Base-by-base conservation (phyloP, 2,329 filamentous ascomycete genomes). In the Macrophomina pseudophaseolina region DNA sequence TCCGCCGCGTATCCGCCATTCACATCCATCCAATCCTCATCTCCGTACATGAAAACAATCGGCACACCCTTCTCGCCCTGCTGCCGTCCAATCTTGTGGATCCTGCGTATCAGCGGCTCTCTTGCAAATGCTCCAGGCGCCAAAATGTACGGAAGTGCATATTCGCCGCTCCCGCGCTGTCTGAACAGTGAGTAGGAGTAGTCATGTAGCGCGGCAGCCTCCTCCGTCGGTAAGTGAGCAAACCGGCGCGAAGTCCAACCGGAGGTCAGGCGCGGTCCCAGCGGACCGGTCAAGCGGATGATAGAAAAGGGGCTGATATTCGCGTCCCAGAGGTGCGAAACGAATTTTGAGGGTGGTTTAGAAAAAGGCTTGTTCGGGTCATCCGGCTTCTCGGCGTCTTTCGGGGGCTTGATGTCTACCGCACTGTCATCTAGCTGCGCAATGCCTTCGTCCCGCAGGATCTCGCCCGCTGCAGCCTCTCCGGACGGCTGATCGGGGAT, bases 171-270 rank as follows among this genome's bases (percentile, higher is more conserved):
- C 42, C 95, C 95, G 16, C 91, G 88, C 77, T 97, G 93, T 67
- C 92, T 90, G 84, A 99, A 99, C 46, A 99, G 89, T 9, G 91
- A 92, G 80, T 98, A 99, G 30, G 93, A 90, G 80, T 99, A 99
- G 74, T 94, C 90, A 79, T 99, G 95, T 3, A 99, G 85, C 0
- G 91, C 90, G 71, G 92, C 87, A 4, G 91, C 89, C 80, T 99
- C 94, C 3, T 88, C 87, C 0, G 85, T 77, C 0, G 93, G 94
- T 0, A 99, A 85, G 75, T 97, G 93, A 52, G 91, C 93, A 81
- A 99, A 99, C 40, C 95, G 89, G 18, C 95, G 89, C n/a, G 90
- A 93, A 6, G 93, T 97, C 95, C 95, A 99, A 67, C 93, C 94
- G 0, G 93, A 97, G 0, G 97, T 93, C 40, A 99, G 88, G 23